Conservation (phyloP, 176 grass and related monocot genomes). For the Aegilops longissima region DNA sequence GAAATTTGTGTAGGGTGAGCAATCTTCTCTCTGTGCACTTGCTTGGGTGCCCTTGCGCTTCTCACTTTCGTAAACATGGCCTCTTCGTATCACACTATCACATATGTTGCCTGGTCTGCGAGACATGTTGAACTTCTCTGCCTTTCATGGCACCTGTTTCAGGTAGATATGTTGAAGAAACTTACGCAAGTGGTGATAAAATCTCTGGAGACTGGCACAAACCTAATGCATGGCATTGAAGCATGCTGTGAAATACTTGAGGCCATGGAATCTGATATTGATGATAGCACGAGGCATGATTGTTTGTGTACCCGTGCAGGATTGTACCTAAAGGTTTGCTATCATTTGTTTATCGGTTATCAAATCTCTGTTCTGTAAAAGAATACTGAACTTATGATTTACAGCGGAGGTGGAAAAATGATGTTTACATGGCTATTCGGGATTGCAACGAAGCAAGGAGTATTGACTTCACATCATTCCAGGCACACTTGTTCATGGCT, state of each 20-base stretch:
- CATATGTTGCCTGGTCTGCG: slow-evolving; percentile 16
- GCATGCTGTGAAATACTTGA: slow-evolving; percentile 85
- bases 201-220: slow-evolving; percentile 47
- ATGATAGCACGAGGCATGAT: slow-evolving; percentile 49
- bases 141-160: slow-evolving; percentile 48
- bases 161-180: slow-evolving; percentile 82
- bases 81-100: background rate
- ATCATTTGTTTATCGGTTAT: slow-evolving; percentile 31
- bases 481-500: slow-evolving; percentile 67
- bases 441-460: slow-evolving; percentile 70
- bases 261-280: slow-evolving; percentile 50
- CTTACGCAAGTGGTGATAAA: slow-evolving; percentile 60
- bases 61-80: background rate
- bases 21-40: background rate
- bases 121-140: slow-evolving; percentile 37
- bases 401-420: slow-evolving; percentile 97
- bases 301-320: slow-evolving; percentile 82
- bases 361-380: slow-evolving; percentile 11
- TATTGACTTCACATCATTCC: slow-evolving; percentile 70
- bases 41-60: background rate
- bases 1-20: slow-evolving; percentile 56
- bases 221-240: slow-evolving; percentile 76
- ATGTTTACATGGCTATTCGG: slow-evolving; percentile 90
- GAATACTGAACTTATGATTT: slow-evolving; percentile 39
- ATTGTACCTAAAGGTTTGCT: slow-evolving; percentile 82